Base-by-base conservation (phyloP, 441 rosid species). In the Biscutella auriculata region DNA sequence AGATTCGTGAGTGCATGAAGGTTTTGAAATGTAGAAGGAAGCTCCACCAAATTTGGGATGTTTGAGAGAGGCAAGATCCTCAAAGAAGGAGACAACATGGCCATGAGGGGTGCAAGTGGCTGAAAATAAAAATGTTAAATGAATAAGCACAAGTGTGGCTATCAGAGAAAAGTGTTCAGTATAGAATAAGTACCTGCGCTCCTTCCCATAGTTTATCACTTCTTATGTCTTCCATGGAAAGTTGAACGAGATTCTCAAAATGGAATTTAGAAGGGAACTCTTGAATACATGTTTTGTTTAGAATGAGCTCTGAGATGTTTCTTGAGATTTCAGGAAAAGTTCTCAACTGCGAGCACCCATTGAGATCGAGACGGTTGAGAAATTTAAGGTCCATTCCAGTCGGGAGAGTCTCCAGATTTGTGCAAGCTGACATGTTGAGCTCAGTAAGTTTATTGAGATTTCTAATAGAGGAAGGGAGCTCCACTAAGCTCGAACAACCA, bases 281-380 rank as follows among this genome's bases (percentile, higher is more conserved):
- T 44, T 6, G 29, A n/a, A 47, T 47, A 3, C 17, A 0, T 26
- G 33, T 26, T 23, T 25, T 3, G 29, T n/a, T 6, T 23, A 44
- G 9, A 21, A 2, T 1, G 5, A 44, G 30, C 5, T 12, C 4
- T 7, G 4, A 46, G 4, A 68, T 13, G 16, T 34, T 45, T 21
- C 14, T 42, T 2, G 71, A 62, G 32, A 68, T 6, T 2, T 42
- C 9, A 9, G 66, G 78, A 41, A 71, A 49, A 5, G 5, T 13
- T 3, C 30, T 46, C 44, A 66, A 35, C 15, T 11, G 4, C 6
- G 40, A 12, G 40, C 40, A 35, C 6, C 15, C 39, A 34, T n/a
- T 12, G 16, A 35, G 40, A 35, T 6, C 6, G 16, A 35, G 40
- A 8, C 40, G 16, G 6, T 11, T 6, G 16, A 35, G 40, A 19